Base-by-base conservation (phyloP, 2,329 filamentous ascomycete species). In the Penicillium occitanis region DNA sequence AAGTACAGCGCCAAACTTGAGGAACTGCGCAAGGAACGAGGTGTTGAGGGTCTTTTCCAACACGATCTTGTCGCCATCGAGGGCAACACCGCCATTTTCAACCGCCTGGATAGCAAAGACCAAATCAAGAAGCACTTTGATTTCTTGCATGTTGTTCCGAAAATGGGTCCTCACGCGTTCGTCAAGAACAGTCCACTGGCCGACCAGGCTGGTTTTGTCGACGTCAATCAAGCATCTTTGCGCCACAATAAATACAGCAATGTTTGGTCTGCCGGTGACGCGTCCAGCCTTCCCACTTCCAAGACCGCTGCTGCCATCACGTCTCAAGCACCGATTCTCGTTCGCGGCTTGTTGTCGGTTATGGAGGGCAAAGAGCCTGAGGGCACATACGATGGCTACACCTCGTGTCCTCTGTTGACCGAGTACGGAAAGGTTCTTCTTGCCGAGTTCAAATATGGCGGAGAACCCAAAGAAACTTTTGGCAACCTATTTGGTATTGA, bases 401-500 rank as follows among this genome's bases (percentile, higher is more conserved):
- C 84, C 4, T 86, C 84, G 0, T 86, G 84, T 70, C 85, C 84
- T 5, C 77, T 86, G 1, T 53, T 81, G 66, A 86, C 83, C 1
- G 81, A 87, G 69, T 86, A 88, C 68, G 85, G 85, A 66, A 88
- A 88, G 77, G 85, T 89, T 1, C 78, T 89, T 22, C 82, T 89
- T 8, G 86, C 86, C 0, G 87, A 89, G 74, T 89, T 89, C 79
- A 88, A 86, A 77, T 89, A 89, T 68, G 87, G 85, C 1, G 86
- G 85, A 8, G 81, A 80, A 69, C 86, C 87, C 6, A 87, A 88
- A 73, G 87, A 89, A 79, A 88, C 87, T 0, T 89, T 89, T 68
- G 80, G 77, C 4, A 75, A 79, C 2, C 77, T 75, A 72, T 75
- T 88, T 14, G 86, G 86, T 0, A 79, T 88, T 6, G 86, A 89